Evolutionary conservation across 805 yeast genomes (phyloP), one percentile per base, ranked within the genome.

Genomic region (Candida glaebosa): DNA sequence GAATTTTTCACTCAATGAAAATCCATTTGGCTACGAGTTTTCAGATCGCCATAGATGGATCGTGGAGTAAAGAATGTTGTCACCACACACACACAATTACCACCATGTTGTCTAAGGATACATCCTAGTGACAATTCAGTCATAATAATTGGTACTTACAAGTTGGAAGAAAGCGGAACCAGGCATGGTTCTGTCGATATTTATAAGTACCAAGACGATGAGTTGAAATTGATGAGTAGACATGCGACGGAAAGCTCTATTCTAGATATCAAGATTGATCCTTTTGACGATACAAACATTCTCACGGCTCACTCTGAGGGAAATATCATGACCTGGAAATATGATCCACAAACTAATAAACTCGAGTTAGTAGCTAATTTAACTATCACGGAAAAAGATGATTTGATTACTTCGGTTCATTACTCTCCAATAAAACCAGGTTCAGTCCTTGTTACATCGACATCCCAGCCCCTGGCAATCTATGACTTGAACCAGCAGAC

Each of bases 301-400:
- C 71, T 73, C 2, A 73, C 87, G 2, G 89, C 82, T 0, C 96
- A 90, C 55, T 87, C 96, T 0, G 84, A 88, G 0, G 98, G 98
- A 2, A 73, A 75, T 43, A 48, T 91, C 3, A 65, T 65, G 20
- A 44, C 84, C 5, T 93, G 97, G 96, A 47, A 44, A 24, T 52
- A 50, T 36, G 45, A 46, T 58, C 52, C 54, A 7, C 67, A 70
- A 45, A 49, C 22, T 9, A 31, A 36, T 8, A 14, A 38, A 18
- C 44, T 60, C 28, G 37, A 17, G 16, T 36, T 40, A 25, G 37
- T 41, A 3, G 38, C 45, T n/a, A 47, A 50, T 18, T 34, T 67
- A 17, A 75, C 73, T 40, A 48, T 83, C 2, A 77, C 75, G 41
- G 84, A 77, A 3, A 49, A 56, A 7, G 69, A 66, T 1, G 61